phyloP scores from a whole-genome alignment of 2,329 filamentous ascomycete genomes.

The Cercospora zeae-maydis region DNA sequence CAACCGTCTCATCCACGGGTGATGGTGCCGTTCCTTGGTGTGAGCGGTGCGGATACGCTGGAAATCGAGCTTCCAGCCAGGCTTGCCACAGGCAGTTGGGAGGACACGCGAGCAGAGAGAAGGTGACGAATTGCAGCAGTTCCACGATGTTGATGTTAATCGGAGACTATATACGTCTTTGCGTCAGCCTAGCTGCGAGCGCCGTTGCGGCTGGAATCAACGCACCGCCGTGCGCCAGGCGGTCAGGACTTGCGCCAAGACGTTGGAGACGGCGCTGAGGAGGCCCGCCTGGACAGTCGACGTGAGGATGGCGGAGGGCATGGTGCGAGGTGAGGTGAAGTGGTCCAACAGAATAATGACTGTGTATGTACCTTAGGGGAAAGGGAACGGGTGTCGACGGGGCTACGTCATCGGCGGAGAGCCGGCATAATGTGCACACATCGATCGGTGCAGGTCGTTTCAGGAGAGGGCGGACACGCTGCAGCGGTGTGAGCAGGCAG shows the following conservation, averaged over 20 bases:
- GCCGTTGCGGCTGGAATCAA: background rate
- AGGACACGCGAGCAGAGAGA: conserved; percentile 68
- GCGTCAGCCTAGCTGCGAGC: background rate
- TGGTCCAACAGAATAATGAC: background rate
- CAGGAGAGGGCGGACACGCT: background rate
- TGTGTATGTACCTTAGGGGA: too few relatives aligned
- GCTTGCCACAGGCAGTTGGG: conserved; percentile 86
- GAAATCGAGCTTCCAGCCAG: conserved; percentile 70
- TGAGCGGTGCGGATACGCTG: conserved; percentile 52
- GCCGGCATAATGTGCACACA: too few relatives aligned
- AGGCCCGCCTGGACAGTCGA: conserved; percentile 64
- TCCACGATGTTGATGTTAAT: conserved; percentile 62
- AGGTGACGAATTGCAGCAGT: conserved; percentile 73
- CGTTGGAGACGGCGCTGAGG: conserved; percentile 65
- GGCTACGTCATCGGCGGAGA: background rate
- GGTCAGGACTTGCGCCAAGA: conserved; percentile 68
- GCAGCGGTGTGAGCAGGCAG: background rate
- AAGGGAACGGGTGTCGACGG: too few relatives aligned
- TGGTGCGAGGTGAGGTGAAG: conserved; percentile 21
- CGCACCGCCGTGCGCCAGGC: conserved; percentile 59
- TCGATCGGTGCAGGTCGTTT: background rate
- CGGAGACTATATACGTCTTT: conserved; percentile 16
- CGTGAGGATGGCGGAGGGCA: conserved; percentile 53
- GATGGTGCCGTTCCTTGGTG: conserved; percentile 26
- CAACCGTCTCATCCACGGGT: conserved; percentile 31